Evolutionary conservation across 345 rosid genomes (phyloP).

Genomic region (Conringia planisiliqua): DNA sequence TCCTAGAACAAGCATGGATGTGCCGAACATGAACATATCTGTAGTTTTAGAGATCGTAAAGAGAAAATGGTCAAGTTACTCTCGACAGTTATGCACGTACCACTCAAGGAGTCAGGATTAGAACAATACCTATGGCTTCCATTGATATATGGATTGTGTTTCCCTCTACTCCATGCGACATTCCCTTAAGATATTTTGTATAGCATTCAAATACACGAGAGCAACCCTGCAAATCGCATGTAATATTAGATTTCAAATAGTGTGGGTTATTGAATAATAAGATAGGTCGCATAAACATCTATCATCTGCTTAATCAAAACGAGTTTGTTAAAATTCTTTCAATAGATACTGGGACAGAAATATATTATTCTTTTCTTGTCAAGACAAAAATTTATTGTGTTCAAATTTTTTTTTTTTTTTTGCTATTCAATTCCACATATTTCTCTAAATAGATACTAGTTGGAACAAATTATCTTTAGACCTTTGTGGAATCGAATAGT

Average conservation of each 20-base stretch:
- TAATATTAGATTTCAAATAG: neutral
- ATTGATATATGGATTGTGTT: slow-evolving; percentile 45
- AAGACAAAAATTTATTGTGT: neutral
- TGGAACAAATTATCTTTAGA: neutral
- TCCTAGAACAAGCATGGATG: slow-evolving; percentile 60
- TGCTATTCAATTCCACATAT: neutral
- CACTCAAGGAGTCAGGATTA: neutral
- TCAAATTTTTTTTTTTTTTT: too few species aligned
- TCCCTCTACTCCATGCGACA: slow-evolving; percentile 41
- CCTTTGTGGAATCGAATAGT: neutral
- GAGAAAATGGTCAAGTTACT: neutral
- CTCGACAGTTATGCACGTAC: neutral
- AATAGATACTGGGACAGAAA: neutral
- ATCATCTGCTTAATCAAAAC: neutral
- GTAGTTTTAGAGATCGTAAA: slow-evolving; percentile 20
- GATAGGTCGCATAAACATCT: neutral
- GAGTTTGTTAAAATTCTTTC: neutral
- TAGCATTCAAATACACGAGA: slow-evolving; percentile 43
- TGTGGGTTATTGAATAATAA: neutral
- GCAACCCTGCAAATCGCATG: slow-evolving; percentile 50
- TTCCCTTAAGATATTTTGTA: slow-evolving; percentile 37
- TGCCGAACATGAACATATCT: slow-evolving; percentile 71
- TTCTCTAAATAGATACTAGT: neutral
- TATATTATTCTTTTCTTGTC: too few species aligned
- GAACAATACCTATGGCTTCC: slow-evolving; percentile 58